Percentiles rank a stretch among this genome's conserved stretches.
Evolutionary conservation across 2,329 filamentous ascomycete species (phyloP).

Genomic region (Aschersonia sp.): DNA sequence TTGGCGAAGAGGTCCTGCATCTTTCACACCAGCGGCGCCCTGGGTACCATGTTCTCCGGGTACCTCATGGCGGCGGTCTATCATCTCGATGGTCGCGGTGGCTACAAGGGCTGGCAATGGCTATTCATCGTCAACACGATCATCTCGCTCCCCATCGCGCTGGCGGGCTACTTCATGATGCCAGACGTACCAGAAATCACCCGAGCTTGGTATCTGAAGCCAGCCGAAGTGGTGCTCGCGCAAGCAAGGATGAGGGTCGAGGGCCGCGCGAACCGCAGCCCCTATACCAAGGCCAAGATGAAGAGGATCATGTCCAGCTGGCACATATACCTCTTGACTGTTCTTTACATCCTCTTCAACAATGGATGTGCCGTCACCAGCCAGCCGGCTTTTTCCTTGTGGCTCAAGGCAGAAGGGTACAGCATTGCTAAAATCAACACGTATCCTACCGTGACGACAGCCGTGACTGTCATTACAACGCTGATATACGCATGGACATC

Average conservation of each 20-base stretch:
- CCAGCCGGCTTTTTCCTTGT: conserved; percentile 18
- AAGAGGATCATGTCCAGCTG: conserved; percentile 12
- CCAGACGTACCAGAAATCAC: conserved; percentile 16
- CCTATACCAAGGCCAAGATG: conserved; percentile 11
- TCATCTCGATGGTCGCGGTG: conserved; percentile 19
- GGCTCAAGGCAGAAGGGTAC: conserved; percentile 17
- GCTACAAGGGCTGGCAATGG: conserved; percentile 28
- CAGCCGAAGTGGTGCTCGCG: conserved; percentile 13
- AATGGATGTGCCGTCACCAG: conserved; percentile 18
- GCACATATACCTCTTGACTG: conserved; percentile 17
- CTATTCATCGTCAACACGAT: conserved; percentile 24
- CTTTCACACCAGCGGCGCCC: conserved; percentile 26
- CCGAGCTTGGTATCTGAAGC: conserved; percentile 13
- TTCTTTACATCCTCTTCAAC: conserved; percentile 12
- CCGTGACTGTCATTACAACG: conserved; percentile 27
- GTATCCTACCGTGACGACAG: conserved; percentile 27
- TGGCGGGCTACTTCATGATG: conserved; percentile 16
- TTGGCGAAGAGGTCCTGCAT: conserved; percentile 21
- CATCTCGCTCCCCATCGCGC: conserved; percentile 12
- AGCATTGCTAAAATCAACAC: conserved; percentile 30
- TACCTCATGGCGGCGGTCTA: conserved; percentile 24
- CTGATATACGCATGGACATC: conserved; percentile 39
- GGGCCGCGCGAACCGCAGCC: conserved; percentile 13
- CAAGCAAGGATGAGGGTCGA: conserved; percentile 14
- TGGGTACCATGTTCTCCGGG: conserved; percentile 27